These are phyloP conservation scores for Pestalotiopsis sp. DNA, from an alignment of 2,329 filamentous ascomycete genomes.

Conservation along the genomic window DNA sequence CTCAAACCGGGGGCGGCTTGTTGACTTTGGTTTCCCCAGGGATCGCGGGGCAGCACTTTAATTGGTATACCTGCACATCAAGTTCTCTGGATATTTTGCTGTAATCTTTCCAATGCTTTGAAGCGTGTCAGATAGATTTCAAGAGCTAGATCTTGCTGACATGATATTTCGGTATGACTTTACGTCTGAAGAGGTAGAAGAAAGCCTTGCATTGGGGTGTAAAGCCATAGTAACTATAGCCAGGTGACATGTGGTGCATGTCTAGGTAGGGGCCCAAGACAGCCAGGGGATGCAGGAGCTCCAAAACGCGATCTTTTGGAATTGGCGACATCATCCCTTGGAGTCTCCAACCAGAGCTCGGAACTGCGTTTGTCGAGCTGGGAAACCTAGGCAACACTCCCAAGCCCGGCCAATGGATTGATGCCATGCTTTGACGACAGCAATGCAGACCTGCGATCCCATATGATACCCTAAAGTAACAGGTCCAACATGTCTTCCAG, in stretches of 20 bases:
- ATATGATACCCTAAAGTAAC: neutral
- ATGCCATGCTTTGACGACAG: neutral
- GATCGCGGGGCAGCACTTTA: constrained; percentile 10
- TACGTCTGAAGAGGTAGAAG: too few species aligned
- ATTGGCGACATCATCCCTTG: constrained; percentile 4
- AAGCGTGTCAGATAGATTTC: too few species aligned
- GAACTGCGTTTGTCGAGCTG: neutral
- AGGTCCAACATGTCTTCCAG: constrained; percentile 44
- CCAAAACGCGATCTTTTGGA: neutral
- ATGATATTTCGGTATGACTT: too few species aligned
- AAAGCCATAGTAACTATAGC: neutral
- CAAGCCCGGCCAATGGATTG: neutral
- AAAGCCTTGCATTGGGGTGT: neutral
- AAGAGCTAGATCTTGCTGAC: too few species aligned
- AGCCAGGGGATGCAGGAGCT: constrained; percentile 5
- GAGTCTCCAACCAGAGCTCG: neutral
- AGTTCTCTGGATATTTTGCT: neutral
- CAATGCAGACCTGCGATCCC: neutral
- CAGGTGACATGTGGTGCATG: neutral
- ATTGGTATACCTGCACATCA: neutral
- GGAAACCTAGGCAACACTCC: neutral
- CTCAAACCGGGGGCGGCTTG: neutral
- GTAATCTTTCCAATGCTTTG: neutral
- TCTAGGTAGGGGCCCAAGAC: neutral
- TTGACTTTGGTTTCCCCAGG: constrained; percentile 18